Evolutionary conservation across 2,329 filamentous ascomycete genomes (phyloP), one percentile per base, ranked within the genome.

Genomic region (Phyllachora maydis): DNA sequence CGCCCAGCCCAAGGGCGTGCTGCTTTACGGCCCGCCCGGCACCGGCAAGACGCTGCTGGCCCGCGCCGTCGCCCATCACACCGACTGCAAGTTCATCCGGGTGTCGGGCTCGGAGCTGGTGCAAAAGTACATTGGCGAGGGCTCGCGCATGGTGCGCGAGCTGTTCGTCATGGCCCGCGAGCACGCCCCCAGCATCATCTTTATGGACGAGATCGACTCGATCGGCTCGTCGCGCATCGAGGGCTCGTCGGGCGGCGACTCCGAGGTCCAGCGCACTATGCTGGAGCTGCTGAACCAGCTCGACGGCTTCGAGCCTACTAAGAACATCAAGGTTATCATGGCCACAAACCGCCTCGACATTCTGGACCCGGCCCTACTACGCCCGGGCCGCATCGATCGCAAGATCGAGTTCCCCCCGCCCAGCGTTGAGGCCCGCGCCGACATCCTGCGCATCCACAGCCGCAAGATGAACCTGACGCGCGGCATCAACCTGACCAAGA

Each of bases 251-350:
- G 83, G 83, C 25, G 88, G 88, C 42, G 88, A 98, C 45, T 93
- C 83, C 1, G 88, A 98, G 52, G 88, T 98, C 25, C 88, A 98
- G 56, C 74, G 88, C 41, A 98, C 88, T 22, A 98, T 98, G 88
- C 55, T 98, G 53, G 88, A 98, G 50, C 61, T 98, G 30, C 69
- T 98, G 34, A 98, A 98, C 56, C 88, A 98, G 59, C 67, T 98
- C 30, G 88, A 98, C 45, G 88, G 88, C 23, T 98, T 98, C 51
- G 88, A 95, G 53, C 88, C 88, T 5, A 95, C 85, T 22, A 98
- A 98, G 61, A 95, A 95, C 54, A 98, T 98, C 69, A 98, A 98
- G 54, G 81, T 98, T 48, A 91, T 98, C 55, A 98, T 98, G 85
- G 88, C 88, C 26, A 98, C 88, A 23, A 98, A 98, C 53, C 78